Evolutionary conservation across 2,329 filamentous ascomycete species (phyloP), one percentile per base, ranked within the genome.

Genomic region (Apiospora hydei): DNA sequence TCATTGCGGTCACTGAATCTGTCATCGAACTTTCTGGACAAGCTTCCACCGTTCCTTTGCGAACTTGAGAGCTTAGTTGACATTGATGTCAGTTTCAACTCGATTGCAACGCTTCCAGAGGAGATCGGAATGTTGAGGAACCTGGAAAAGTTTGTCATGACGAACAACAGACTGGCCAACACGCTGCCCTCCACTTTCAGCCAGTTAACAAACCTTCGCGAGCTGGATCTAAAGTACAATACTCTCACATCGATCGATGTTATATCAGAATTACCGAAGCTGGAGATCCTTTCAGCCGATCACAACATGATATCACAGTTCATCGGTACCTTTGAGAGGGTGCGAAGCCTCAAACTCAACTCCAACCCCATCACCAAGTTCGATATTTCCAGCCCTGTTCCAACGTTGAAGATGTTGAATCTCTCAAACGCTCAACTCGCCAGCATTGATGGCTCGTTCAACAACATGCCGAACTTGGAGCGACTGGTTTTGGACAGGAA

Each of bases 301-400:
- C 96, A 99, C 86, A 99, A 99, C 81, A 89, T 90, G 67, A 93
- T 99, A 67, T 97, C 95, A 0, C 92, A 93, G 68, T 98, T 98
- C 78, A 91, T 93, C 74, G 95, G 95, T 53, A 91, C 90, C n/a
- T 99, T 99, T 78, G 88, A 93, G 66, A 93, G 92, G 75, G 89
- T 99, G 30, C 91, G 95, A 71, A 92, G 93, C 51, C 86, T 99
- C 71, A 94, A 96, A 78, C 86, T 99, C 74, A 98, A 99, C 80
- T 95, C 96, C 73, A 98, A 98, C 79, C 96, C 96, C 0, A 90
- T 99, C 74, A 98, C 96, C 21, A 94, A 95, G 74, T 99, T 99
- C 76, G 94, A 97, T 77, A 89, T 99, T 57, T 90, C 89, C 67
- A 87, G 89, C 46, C 88, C 93, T 2, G 90, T 97, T 21, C 93